phyloP scores from a whole-genome alignment of 1,284 basidiomycete genomes.

The Cryptococcus sp. region DNA sequence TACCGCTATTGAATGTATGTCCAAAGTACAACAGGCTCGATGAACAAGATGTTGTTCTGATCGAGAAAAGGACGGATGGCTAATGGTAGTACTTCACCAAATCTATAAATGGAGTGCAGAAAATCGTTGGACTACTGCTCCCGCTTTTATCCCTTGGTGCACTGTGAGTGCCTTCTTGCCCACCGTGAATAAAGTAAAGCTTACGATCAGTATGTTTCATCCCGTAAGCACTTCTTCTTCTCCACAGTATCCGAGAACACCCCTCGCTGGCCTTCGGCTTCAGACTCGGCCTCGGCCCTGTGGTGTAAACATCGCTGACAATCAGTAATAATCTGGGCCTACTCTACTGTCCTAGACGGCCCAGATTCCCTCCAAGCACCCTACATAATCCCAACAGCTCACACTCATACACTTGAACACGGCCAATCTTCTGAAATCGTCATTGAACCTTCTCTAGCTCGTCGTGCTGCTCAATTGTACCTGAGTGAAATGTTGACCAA shows the following conservation, averaged over 20 bases:
- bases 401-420: not conserved
- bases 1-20: conserved; percentile 16
- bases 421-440: not conserved
- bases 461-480: conserved; percentile 16
- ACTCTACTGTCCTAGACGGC: conserved; percentile 17
- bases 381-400: conserved; percentile 7
- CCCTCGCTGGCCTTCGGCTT: too few relatives aligned
- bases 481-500: conserved; percentile 10
- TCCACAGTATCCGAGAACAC: too few relatives aligned
- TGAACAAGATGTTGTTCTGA: too few relatives aligned
- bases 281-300: too few relatives aligned
- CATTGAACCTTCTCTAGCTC: conserved; percentile 23
- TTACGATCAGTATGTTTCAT: conserved; percentile 13
- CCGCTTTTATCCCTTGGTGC: conserved; percentile 16
- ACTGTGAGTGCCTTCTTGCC: conserved; percentile 5
- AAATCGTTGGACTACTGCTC: conserved; percentile 8
- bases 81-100: conserved; percentile 8
- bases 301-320: not conserved
- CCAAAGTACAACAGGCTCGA: too few relatives aligned
- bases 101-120: conserved; percentile 13
- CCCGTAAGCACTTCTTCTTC: too few relatives aligned
- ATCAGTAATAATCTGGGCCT: conserved; percentile 22
- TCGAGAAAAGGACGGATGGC: too few relatives aligned
- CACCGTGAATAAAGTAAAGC: not conserved
- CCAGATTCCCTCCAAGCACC: conserved; percentile 9